Evolutionary conservation across 192 early-diverging fungal species (phyloP), one percentile per base, ranked within the genome.

Genomic region (Umbelopsis sp.): DNA sequence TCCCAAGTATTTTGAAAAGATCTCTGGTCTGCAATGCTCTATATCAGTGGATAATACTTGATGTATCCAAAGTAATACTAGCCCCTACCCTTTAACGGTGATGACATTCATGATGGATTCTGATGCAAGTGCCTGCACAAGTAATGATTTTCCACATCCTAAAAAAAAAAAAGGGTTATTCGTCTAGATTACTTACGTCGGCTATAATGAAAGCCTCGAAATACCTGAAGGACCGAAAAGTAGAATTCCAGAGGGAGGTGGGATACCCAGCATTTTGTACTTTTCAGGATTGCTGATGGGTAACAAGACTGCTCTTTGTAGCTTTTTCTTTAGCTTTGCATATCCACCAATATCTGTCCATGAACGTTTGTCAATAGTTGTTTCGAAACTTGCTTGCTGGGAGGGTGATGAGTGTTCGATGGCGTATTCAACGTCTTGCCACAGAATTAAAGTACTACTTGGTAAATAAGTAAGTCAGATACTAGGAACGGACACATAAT

Each of bases 1-100:
- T 14, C 97, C 97, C 0, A 98, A 80, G 68, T 98, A 99, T 81
- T 96, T 97, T 68, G 95, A 97, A 76, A 91, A 96, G n/a, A 99
- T 84, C 66, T 97, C 90, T 25, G 91, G 88, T n/a, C 86, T 90
- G 53, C 20, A 29, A 36, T 44, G 67, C 14, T 56, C 36, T 34
- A n/a, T 14, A 1, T 21, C 22, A 66, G 31, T 1, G 12, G 16
- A n/a, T 12, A 31, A 4, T 49, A 6, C 22, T n/a, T 16, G 16
- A 0, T 17, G 16, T 5, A 21, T 0, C 17, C 4, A 14, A 22
- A 29, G 22, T 44, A 4, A 59, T 78, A 41, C 5, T 11, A 11
- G 38, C 38, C 7, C 38, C 12, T 88, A 94, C 92, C 89, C 91
- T 69, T 93, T 91, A 25, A 96, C 88, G 14, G 83, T 84, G 47